A percentile compares a stretch with the other conserved stretches of the same genome.
Evolutionary conservation across 345 rosid species (phyloP).

Genomic region (Gossypioides kirkii): DNA sequence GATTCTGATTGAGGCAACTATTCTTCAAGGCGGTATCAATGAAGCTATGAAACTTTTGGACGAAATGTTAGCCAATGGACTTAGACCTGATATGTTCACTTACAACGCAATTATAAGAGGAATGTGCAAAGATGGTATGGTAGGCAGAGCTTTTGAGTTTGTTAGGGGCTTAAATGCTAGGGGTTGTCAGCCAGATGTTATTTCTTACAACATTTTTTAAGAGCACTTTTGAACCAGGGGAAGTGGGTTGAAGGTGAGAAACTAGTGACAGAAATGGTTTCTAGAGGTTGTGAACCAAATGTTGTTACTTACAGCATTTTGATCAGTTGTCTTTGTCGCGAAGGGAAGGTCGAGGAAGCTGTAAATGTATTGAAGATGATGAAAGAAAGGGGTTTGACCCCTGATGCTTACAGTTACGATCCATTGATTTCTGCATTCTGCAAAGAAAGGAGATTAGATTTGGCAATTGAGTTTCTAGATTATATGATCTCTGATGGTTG

Average conservation of each 20-base stretch:
- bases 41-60: constrained; percentile 72
- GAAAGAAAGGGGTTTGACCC: constrained; percentile 56
- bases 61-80: constrained; percentile 67
- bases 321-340: constrained; percentile 59
- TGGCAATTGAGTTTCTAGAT: constrained; percentile 69
- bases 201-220: constrained; percentile 62
- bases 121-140: constrained; percentile 62
- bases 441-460: constrained; percentile 60
- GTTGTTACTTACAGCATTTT: constrained; percentile 70
- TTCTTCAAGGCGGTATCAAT: constrained; percentile 49
- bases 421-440: constrained; percentile 79
- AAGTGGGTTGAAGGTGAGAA: constrained; percentile 69
- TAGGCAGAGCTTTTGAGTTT: constrained; percentile 53
- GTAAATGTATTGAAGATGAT: constrained; percentile 49
- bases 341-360: constrained; percentile 58
- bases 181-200: constrained; percentile 63
- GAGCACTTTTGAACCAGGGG: constrained; percentile 57
- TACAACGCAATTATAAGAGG: constrained; percentile 72
- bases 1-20: constrained; percentile 71
- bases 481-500: constrained; percentile 75
- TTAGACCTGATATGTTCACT: constrained; percentile 60
- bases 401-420: constrained; percentile 73
- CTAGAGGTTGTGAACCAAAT: constrained; percentile 50
- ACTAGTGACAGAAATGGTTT: constrained; percentile 55
- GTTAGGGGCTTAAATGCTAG: constrained; percentile 39